Evolutionary conservation across 1,284 basidiomycete species (phyloP), one percentile per base, ranked within the genome.

Genomic region (Ganoderma lingzhi): DNA sequence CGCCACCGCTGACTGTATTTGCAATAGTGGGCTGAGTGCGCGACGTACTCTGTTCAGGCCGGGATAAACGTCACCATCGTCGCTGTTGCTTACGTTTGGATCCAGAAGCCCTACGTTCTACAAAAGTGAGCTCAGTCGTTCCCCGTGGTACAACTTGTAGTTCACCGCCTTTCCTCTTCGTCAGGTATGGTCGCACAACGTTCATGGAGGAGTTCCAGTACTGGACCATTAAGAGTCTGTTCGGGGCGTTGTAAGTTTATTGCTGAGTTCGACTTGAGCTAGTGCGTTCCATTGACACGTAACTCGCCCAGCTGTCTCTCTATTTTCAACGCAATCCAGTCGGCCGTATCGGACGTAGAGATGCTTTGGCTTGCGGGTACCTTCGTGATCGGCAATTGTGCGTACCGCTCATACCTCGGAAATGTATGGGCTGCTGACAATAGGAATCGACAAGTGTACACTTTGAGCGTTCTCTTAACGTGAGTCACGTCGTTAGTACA

Each of bases 371-470:
- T 73, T 6, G 66, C 63, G 28, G 56, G 65, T 5, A 69, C 70
- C 42, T 73, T 70, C 42, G 45, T 67, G n/a, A 68, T 73, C 6
- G 70, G 70, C 3, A 73, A 70, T 35, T 48, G 72, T 73, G 51
- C 56, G 72, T 66, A 17, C 35, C 8, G 23, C 32, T 8, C 42
- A 2, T 23, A 17, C 6, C 23, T 39, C 28, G 15, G 28, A 30
- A n/a, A 37, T 14, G 28, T 4, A 30, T 19, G 12, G 3, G 28
- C n/a, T 12, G 8, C 28, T 64, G 30, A 64, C 6, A 2, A n/a
- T 17, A 37, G 12, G 2, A 10, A 12, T n/a, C 28, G 3, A 15
- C 14, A 42, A 73, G 71, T 73, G 61, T 69, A 70, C 67, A 73
- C 69, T 6, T 41, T 73, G 37, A 73, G 71, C 39, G 67, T 70